Base-by-base conservation (phyloP, 371 early-diverging fungal species). In the Mucor sp. region DNA sequence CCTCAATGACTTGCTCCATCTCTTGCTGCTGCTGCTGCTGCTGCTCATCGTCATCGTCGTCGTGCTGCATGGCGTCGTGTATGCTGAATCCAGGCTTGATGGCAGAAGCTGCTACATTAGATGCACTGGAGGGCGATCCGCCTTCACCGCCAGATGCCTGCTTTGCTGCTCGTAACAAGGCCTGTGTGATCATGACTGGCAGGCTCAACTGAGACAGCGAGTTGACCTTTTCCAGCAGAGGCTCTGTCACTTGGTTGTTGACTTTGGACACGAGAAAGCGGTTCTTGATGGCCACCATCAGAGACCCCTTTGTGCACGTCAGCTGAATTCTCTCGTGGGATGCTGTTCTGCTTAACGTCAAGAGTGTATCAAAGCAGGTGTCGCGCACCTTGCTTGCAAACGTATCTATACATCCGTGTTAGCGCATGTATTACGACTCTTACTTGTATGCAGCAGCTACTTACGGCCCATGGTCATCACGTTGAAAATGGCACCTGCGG, bases 401-500 rank as follows among this genome's bases (percentile, higher is more conserved):
- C 12, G 72, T 60, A 50, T 70, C 83, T 83, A 33, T 7, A 33
- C 33, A 67, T 17, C 12, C 58, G 6, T 27, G n/a, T 21, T 8
- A 47, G 23, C 8, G 4, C 48, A n/a, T 33, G 33, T 7, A 4
- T 30, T 30, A 30, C n/a, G n/a, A 30, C 6, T 30, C 30, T 4
- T 30, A 4, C 30, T 30, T 30, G 30, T n/a, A n/a, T 30, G 30
- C 6, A 30, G 30, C 33, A 33, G 8, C 33, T 11, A 21, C 58
- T 43, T 80, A 80, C 83, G 71, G 48, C 73, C 68, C 74, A 80
- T 80, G 5, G 81, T 75, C 72, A 76, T 78, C 43, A 83, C 53
- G 25, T 83, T 83, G 59, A 80, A 83, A 25, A 83, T 67, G 11
- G 83, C 83, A 25, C 77, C 77, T 3, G 74, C 79, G 6, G 83